phyloP scores from a whole-genome alignment of 139 green algal species.

The Chlamydomonas sphaeroides region DNA sequence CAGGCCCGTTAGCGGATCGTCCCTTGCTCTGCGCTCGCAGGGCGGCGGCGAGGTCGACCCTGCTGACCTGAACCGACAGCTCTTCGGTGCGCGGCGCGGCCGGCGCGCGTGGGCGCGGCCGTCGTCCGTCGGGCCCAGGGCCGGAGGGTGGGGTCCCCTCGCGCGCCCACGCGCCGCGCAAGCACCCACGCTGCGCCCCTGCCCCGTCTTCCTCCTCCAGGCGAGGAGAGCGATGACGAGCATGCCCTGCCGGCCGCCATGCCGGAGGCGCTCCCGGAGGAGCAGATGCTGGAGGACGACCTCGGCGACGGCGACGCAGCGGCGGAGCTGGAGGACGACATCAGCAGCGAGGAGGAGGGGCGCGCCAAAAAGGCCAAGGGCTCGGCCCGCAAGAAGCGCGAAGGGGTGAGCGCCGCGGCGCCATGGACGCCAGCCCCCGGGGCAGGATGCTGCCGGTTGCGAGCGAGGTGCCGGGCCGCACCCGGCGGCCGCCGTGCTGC shows the following conservation, averaged over 20 bases:
- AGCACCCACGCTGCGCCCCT: too few species aligned
- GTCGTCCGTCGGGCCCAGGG: too few species aligned
- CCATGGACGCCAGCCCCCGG: too few species aligned
- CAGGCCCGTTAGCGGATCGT: too few species aligned
- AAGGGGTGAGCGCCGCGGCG: too few species aligned
- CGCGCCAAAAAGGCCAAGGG: neutral
- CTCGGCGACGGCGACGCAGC: neutral
- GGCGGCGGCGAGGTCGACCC: neutral
- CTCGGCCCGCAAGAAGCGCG: constrained; percentile 17
- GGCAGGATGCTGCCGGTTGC: neutral
- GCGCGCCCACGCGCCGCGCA: too few species aligned
- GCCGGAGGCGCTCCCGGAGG: neutral
- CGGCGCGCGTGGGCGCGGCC: too few species aligned
- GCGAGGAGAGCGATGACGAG: constrained; percentile 35
- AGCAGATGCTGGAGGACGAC: constrained; percentile 17
- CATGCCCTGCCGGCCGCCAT: neutral
- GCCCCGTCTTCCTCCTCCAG: neutral
- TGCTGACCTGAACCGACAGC: constrained; percentile 25
- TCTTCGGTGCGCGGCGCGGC: constrained; percentile 32
- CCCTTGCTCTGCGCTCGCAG: neutral
- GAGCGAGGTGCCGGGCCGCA: too few species aligned
- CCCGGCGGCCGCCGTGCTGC: too few species aligned
- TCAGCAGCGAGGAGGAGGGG: constrained; percentile 17
- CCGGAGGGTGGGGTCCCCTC: too few species aligned
- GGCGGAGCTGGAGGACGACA: constrained; percentile 23